These are phyloP conservation scores for Oryza brachyantha DNA, from an alignment of 176 grass and related monocot species.

Conservation along the genomic window DNA sequence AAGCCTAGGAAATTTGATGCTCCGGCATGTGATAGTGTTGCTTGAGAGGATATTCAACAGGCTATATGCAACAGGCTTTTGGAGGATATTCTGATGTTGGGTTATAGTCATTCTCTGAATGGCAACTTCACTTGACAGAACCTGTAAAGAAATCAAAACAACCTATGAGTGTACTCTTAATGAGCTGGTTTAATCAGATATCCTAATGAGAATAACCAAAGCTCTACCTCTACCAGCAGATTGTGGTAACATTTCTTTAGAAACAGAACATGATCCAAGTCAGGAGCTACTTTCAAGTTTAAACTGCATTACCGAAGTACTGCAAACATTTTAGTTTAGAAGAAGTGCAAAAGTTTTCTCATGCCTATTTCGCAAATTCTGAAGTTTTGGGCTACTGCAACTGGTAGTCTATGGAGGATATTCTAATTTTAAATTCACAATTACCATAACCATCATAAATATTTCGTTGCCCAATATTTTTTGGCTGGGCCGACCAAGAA, in stretches of 20 bases:
- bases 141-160: conserved; percentile 15
- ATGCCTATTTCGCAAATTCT: neutral
- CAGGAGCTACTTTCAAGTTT: neutral
- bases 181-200: neutral
- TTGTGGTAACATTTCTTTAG: neutral
- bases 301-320: neutral
- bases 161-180: conserved; percentile 4
- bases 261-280: neutral
- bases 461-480: neutral
- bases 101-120: conserved; percentile 20
- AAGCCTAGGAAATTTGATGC: neutral
- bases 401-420: neutral
- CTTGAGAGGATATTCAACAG: no score
- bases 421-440: neutral
- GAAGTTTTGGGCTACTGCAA: neutral
- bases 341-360: neutral
- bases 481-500: no score
- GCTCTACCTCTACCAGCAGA: neutral
- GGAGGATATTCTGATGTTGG: conserved; percentile 17
- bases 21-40: neutral
- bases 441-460: neutral
- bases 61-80: neutral
- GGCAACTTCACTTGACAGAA: neutral
- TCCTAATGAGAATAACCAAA: neutral
- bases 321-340: neutral